These are phyloP conservation scores for Camellia lanceoleosa DNA, from an alignment of 148 eudicot species.

Conservation along the genomic window DNA sequence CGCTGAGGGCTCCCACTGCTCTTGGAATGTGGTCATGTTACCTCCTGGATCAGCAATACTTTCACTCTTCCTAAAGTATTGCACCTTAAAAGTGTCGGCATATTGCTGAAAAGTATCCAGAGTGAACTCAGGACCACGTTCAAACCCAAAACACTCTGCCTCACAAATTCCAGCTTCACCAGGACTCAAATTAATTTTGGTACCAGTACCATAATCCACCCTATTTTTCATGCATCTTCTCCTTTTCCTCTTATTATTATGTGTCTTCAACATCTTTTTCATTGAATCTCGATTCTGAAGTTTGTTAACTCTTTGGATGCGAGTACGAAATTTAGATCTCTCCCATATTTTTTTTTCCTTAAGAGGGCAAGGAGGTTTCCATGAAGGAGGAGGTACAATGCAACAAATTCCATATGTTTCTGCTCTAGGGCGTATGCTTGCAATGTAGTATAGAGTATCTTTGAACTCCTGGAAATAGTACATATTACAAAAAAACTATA, in stretches of 20 bases:
- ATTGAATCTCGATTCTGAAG: constrained; percentile 80
- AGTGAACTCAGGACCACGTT: constrained; percentile 90
- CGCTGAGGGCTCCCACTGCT: constrained; percentile 59
- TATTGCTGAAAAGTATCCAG: constrained; percentile 76
- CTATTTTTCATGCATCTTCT: constrained; percentile 65
- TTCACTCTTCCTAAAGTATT: constrained; percentile 57
- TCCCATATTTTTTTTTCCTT: constrained; percentile 71
- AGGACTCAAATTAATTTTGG: constrained; percentile 6
- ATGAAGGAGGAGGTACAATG: constrained; percentile 86
- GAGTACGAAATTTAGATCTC: constrained; percentile 65
- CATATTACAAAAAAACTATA: background rate
- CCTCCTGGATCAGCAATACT: constrained; percentile 28
- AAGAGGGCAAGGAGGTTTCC: constrained; percentile 88
- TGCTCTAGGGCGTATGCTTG: constrained; percentile 65
- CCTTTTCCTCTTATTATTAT: constrained; percentile 59
- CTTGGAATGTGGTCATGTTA: constrained; percentile 23
- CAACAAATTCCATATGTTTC: constrained; percentile 94
- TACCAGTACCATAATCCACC: constrained; percentile 27
- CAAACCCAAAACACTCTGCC: constrained; percentile 68
- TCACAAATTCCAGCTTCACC: constrained; percentile 27
- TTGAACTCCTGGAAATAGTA: constrained; percentile 64
- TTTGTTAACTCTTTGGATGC: constrained; percentile 85
- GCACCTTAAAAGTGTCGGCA: constrained; percentile 75
- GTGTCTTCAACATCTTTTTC: constrained; percentile 39
- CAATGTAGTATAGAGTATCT: constrained; percentile 73